phyloP scores from a whole-genome alignment of 371 early-diverging fungal species.

The Encephalitozoon romaleae region DNA sequence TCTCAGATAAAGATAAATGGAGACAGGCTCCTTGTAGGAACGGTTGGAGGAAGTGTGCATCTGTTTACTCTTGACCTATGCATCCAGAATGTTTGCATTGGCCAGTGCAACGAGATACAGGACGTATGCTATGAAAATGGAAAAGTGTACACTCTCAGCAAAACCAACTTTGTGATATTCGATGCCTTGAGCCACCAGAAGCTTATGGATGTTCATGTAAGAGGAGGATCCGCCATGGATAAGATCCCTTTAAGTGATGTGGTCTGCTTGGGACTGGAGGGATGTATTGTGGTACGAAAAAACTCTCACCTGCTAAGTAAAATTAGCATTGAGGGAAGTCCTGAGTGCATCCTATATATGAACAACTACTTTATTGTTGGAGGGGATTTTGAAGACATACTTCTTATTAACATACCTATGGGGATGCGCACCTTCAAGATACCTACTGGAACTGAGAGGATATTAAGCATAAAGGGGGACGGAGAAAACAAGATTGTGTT shows the following conservation, averaged over 20 bases:
- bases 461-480: constrained; percentile 4
- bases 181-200: constrained; percentile 1
- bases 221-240: not conserved
- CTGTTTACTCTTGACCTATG: constrained; percentile 26
- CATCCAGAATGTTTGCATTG: constrained; percentile 18
- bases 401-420: constrained; percentile 33
- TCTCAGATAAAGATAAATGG: constrained; percentile 2
- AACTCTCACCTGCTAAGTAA: constrained; percentile 23
- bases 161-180: not conserved
- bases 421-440: constrained; percentile 32
- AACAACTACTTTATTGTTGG: constrained; percentile 43
- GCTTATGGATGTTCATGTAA: not conserved
- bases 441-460: not conserved
- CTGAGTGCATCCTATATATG: constrained; percentile 14
- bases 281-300: constrained; percentile 26
- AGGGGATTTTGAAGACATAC: constrained; percentile 38
- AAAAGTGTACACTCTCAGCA: constrained; percentile 17
- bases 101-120: constrained; percentile 25
- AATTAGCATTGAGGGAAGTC: constrained; percentile 2
- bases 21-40: constrained; percentile 34
- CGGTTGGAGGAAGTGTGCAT: constrained; percentile 23
- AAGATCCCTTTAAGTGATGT: constrained; percentile 29
- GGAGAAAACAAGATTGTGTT: constrained; percentile 14
- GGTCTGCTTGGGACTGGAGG: constrained; percentile 23
- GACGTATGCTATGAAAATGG: constrained; percentile 8